Evolutionary conservation across 1,139 yeast species (phyloP).

Genomic region (Taphrina confusa): DNA sequence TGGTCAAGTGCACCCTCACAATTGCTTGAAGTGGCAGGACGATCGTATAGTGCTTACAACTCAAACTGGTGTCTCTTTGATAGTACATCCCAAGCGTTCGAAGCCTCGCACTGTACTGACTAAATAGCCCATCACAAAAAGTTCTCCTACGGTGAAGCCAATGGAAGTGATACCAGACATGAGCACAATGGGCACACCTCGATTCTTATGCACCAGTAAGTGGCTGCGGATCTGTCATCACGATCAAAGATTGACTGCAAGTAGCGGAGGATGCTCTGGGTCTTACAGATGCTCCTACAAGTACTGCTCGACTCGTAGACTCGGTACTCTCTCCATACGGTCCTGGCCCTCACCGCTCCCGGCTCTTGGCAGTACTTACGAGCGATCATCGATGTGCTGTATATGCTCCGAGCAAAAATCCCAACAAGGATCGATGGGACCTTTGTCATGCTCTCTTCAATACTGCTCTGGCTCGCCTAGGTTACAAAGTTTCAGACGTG

Average conservation of each 20-base stretch:
- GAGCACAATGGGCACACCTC: background rate
- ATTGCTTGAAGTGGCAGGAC: slow-evolving; percentile 9
- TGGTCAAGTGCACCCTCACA: background rate
- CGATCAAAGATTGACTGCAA: background rate
- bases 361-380: slow-evolving; percentile 5
- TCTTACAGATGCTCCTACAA: background rate
- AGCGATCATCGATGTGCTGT: slow-evolving; percentile 8
- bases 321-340: background rate
- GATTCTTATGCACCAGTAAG: background rate
- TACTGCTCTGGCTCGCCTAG: background rate
- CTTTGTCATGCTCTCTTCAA: slow-evolving; percentile 8
- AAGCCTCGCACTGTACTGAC: too few relatives aligned
- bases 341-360: background rate
- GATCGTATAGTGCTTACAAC: background rate
- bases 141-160: background rate
- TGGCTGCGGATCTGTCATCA: background rate
- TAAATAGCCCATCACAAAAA: background rate
- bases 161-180: background rate
- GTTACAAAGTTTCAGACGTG: background rate
- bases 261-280: background rate
- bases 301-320: background rate
- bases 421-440: slow-evolving; percentile 6
- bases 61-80: background rate
- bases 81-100: too few relatives aligned
- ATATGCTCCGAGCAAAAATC: slow-evolving; percentile 7